Evolutionary conservation across 148 eudicot genomes (phyloP).

Genomic region (Rhododendron kiyosumense): DNA sequence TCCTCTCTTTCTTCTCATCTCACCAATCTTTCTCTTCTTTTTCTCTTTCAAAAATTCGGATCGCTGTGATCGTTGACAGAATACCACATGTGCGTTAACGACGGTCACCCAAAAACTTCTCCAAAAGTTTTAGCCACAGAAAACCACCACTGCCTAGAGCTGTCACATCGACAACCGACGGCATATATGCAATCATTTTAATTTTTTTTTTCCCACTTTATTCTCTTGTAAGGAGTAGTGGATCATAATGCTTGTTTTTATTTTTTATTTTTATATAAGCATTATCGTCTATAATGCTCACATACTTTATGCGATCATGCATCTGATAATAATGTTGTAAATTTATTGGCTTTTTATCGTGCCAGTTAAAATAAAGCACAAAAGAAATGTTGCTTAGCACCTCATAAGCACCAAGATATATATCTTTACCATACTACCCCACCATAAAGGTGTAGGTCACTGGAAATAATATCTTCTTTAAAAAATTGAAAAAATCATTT

Average conservation of each 20-base stretch:
- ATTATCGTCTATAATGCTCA: neutral
- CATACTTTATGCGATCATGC: neutral
- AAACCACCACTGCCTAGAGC: neutral
- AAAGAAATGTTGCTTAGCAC: neutral
- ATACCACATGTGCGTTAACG: no score
- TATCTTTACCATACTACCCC: neutral
- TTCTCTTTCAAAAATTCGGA: no score
- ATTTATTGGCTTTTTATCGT: neutral
- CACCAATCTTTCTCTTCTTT: no score
- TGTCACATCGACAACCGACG: neutral
- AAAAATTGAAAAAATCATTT: neutral
- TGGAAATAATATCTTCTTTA: neutral
- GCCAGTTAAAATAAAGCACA: neutral
- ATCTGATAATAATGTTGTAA: neutral
- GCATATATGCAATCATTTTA: neutral
- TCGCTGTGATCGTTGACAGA: fast-evolving
- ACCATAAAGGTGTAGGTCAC: neutral
- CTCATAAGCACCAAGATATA: neutral
- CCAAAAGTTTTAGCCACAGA: neutral
- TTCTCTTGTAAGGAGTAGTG: neutral
- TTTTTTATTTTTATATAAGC: neutral
- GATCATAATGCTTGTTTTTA: neutral
- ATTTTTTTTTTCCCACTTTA: neutral
- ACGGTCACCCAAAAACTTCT: no score
- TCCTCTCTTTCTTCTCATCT: no score